Base-by-base conservation (phyloP, 2,329 filamentous ascomycete species). In the Ophiostoma populinum region DNA sequence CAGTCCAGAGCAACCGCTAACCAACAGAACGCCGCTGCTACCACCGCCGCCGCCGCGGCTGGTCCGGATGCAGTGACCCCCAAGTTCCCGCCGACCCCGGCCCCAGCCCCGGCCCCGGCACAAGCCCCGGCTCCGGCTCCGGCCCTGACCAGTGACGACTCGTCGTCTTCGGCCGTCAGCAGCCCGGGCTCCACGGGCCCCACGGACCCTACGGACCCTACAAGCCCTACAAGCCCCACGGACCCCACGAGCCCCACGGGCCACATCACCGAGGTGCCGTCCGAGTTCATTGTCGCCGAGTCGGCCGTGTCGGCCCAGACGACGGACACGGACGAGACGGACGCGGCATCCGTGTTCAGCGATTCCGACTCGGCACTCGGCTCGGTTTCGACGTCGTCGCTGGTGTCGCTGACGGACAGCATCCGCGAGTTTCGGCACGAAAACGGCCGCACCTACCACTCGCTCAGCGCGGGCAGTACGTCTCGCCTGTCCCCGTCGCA, bases 361-460 rank as follows among this genome's bases (percentile, higher is more conserved):
- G 39, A 40, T 16, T 13, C 19, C 13, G 39, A 40, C 24, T 40
- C 39, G 9, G 39, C 39, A 10, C 6, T 40, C 6, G 38, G 38
- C 25, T 38, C 39, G 10, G 5, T 36, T 6, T 34, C 29, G 6
- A 38, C 24, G 13, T 12, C 31, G 3, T 41, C 39, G 20, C 26
- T 39, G 6, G 28, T 32, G 2, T 41, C 40, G 6, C 12, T 41
- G 34, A 35, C 40, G 1, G 40, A 41, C 27, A 41, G 40, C 28
- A 39, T 41, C 8, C 40, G 40, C 31, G 34, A 41, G 21, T 41
- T 35, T 11, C 40, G 40, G 13, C 31, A 37, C 6, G 40, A 41
- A 17, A 41, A 41, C 24, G 40, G 40, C 31, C 40, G 40, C 4
- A 41, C 40, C 7, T 41, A 41, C 17, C 40, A 41, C 31, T 41